Evolutionary conservation across 306 rosid genomes (phyloP).

Genomic region (Sophora flavescens): DNA sequence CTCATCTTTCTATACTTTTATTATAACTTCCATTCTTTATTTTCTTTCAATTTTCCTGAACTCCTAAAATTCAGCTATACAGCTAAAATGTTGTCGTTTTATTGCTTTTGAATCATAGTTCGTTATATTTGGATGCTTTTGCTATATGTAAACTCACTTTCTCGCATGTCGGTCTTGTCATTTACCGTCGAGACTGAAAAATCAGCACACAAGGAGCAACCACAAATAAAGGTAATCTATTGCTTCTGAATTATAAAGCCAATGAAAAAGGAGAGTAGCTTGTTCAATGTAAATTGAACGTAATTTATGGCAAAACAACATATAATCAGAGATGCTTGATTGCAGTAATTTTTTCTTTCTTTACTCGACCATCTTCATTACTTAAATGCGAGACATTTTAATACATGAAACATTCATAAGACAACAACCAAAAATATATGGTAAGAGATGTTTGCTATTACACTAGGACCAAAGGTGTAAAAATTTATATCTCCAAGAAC

Average conservation of each 20-base stretch:
- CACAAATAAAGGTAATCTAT: background rate
- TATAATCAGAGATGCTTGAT: background rate
- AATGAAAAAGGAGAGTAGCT: background rate
- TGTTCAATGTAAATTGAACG: background rate
- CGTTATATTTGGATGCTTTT: background rate
- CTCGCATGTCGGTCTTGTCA: background rate
- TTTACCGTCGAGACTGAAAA: background rate
- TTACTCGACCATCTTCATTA: background rate
- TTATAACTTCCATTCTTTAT: background rate
- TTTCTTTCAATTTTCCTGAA: background rate
- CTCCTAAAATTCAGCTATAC: background rate
- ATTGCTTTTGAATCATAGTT: background rate
- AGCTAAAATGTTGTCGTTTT: background rate
- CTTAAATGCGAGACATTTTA: background rate
- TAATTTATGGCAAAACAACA: background rate
- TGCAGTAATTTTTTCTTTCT: background rate
- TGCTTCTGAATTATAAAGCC: background rate
- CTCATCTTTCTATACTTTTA: background rate
- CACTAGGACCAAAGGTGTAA: background rate
- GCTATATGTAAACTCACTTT: background rate
- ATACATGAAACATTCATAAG: background rate
- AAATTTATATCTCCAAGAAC: conserved; percentile 7
- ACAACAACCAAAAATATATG: background rate
- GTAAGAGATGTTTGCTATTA: background rate
- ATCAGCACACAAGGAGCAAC: background rate